A percentile compares a stretch with the other conserved stretches of the same genome.
phyloP scores from a whole-genome alignment of 495 filamentous ascomycete species.

The Podospora pseudopauciseta region DNA sequence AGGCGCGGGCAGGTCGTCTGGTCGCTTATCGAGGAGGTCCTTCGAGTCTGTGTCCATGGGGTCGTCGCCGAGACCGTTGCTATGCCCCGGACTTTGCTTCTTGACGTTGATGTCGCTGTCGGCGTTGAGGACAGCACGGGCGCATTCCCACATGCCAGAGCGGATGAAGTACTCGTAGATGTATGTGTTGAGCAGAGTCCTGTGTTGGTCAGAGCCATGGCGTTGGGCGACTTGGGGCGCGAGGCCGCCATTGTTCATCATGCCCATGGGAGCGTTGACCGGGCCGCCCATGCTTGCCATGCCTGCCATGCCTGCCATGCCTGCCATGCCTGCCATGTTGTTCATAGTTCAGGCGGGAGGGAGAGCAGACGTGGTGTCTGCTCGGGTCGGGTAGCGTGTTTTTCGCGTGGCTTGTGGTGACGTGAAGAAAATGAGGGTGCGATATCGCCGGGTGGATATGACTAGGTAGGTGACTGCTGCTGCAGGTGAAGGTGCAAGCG shows the following conservation, averaged over 20 bases:
- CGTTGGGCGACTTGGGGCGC: conserved; percentile 29
- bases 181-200: conserved; percentile 74
- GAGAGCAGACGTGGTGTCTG: conserved; percentile 33
- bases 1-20: conserved; percentile 75
- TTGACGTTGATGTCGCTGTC: conserved; percentile 54
- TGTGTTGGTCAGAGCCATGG: conserved; percentile 24
- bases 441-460: conserved; percentile 1
- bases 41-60: conserved; percentile 79
- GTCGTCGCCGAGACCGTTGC: conserved; percentile 75
- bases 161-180: conserved; percentile 96
- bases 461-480: conserved; percentile 1
- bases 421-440: conserved; percentile 8
- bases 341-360: conserved; percentile 54
- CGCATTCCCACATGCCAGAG: conserved; percentile 74
- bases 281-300: conserved; percentile 65
- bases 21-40: conserved; percentile 69
- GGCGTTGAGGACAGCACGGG: conserved; percentile 65
- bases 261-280: conserved; percentile 59
- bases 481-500: conserved; percentile 6
- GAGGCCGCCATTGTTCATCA: conserved; percentile 65
- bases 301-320: conserved; percentile 31
- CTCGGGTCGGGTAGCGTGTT: conserved; percentile 2
- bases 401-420: conserved; percentile 1
- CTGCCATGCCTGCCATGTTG: conserved; percentile 50
- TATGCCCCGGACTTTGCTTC: conserved; percentile 55